Evolutionary conservation across 2,329 filamentous ascomycete species (phyloP).

Genomic region (Phialophora tarda): DNA sequence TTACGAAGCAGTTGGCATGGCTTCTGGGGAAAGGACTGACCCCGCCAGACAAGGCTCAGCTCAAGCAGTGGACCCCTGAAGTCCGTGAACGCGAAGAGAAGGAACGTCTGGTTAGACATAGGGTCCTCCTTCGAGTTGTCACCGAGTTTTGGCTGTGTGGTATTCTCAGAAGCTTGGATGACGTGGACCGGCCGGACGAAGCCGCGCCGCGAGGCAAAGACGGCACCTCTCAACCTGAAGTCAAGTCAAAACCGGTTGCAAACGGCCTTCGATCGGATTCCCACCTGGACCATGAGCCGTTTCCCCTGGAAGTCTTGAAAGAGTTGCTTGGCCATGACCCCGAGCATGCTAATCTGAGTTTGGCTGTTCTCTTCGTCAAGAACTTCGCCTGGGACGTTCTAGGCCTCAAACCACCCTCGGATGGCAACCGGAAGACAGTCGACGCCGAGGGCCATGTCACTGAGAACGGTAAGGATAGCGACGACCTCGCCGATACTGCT

Average conservation of each 20-base stretch:
- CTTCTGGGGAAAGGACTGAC: conserved; percentile 87
- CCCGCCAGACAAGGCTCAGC: conserved; percentile 80
- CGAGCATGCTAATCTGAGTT: conserved; percentile 86
- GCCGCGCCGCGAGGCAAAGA: conserved; percentile 62
- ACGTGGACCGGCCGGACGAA: conserved; percentile 69
- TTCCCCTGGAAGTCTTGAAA: conserved; percentile 96
- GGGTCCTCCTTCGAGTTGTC: conserved; percentile 83
- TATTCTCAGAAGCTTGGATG: conserved; percentile 79
- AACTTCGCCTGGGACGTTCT: conserved; percentile 95
- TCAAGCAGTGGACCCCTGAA: conserved; percentile 80
- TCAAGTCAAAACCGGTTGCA: conserved; percentile 67
- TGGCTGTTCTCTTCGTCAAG: conserved; percentile 95
- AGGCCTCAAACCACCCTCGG: conserved; percentile 72
- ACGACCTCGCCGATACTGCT: conserved; percentile 47
- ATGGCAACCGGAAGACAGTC: conserved; percentile 81
- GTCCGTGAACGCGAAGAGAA: conserved; percentile 94
- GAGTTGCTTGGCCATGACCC: conserved; percentile 92
- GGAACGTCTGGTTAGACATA: conserved; percentile 83
- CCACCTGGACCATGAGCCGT: conserved; percentile 78
- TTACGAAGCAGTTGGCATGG: conserved; percentile 91
- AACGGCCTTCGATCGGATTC: conserved; percentile 62
- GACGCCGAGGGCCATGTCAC: conserved; percentile 77
- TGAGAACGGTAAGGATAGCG: conserved; percentile 54
- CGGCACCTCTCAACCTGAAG: conserved; percentile 45
- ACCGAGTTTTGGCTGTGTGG: conserved; percentile 96